phyloP scores from a whole-genome alignment of 306 rosid genomes.

The Sophora flavescens region DNA sequence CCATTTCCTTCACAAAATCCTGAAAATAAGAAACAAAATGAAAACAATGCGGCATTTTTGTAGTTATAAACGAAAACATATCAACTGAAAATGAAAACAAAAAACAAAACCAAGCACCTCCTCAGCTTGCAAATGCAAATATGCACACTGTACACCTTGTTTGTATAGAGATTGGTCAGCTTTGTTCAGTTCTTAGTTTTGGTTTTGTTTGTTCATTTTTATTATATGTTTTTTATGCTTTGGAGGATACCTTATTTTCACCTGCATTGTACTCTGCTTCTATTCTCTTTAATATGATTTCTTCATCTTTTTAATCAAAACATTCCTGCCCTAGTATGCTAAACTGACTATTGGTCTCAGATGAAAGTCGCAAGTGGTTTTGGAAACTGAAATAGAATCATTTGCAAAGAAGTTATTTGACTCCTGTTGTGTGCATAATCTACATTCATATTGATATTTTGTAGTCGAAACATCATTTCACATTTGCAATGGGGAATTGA shows the following conservation, averaged over 20 bases:
- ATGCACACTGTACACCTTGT: neutral
- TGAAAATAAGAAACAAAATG: no score
- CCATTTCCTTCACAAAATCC: no score
- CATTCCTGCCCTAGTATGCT: neutral
- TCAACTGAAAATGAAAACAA: neutral
- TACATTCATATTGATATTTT: constrained; percentile 18
- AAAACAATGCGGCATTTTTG: no score
- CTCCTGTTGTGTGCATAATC: constrained; percentile 3
- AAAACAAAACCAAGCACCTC: neutral
- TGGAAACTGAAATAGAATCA: neutral
- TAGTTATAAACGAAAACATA: neutral
- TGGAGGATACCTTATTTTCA: neutral
- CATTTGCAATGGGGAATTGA: constrained; percentile 55
- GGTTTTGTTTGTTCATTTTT: neutral
- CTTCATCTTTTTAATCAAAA: neutral
- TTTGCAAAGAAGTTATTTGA: neutral
- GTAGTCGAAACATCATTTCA: constrained; percentile 13
- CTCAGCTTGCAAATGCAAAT: constrained; percentile 22
- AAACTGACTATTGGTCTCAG: constrained; percentile 11
- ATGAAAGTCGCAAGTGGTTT: constrained; percentile 10
- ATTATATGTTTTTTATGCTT: neutral
- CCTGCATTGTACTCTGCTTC: neutral
- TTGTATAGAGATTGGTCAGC: constrained; percentile 11
- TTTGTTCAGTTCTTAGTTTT: constrained; percentile 19
- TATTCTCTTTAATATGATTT: neutral